Evolutionary conservation across 2,329 filamentous ascomycete species (phyloP).

Genomic region (Hortaea werneckii): DNA sequence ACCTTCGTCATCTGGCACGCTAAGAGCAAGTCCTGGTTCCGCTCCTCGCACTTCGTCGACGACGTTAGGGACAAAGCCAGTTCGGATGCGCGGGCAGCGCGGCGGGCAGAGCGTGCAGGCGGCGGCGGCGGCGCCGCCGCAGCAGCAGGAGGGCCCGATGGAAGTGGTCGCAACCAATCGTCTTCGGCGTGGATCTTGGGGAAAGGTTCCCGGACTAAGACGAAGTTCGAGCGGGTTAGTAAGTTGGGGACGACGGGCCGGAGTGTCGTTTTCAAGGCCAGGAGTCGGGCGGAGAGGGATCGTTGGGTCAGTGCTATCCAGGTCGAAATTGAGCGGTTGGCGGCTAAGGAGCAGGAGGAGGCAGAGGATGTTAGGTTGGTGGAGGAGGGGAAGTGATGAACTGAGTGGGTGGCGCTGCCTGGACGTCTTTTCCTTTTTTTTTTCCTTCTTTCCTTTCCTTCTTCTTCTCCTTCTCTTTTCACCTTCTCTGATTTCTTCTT

Average conservation of each 20-base stretch:
- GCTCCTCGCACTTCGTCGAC: constrained; percentile 23
- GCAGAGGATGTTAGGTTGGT: constrained; percentile 12
- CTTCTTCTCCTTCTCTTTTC: too few species aligned
- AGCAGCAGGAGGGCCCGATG: too few species aligned
- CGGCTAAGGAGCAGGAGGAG: constrained; percentile 33
- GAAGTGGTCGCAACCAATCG: too few species aligned
- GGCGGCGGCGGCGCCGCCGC: too few species aligned
- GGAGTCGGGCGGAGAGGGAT: constrained; percentile 55
- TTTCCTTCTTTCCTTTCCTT: too few species aligned
- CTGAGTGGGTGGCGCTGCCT: too few species aligned
- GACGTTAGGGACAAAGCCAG: constrained; percentile 16
- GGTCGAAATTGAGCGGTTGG: constrained; percentile 54
- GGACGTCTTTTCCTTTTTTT: too few species aligned
- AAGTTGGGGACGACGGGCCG: constrained; percentile 51
- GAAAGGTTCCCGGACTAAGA: constrained; percentile 22
- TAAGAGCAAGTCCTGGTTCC: constrained; percentile 47
- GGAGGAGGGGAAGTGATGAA: too few species aligned
- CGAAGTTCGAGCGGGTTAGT: constrained; percentile 48
- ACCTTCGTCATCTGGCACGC: constrained; percentile 59
- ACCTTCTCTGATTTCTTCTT: too few species aligned
- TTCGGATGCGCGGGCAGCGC: not conserved
- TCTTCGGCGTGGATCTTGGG: too few species aligned
- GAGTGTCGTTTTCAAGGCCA: constrained; percentile 55
- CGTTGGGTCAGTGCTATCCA: constrained; percentile 58
- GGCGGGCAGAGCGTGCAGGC: not conserved